A percentile compares a stretch with the other conserved stretches of the same genome.
phyloP scores from a whole-genome alignment of 805 yeast species.

The Komagataella kurtzmanii region DNA sequence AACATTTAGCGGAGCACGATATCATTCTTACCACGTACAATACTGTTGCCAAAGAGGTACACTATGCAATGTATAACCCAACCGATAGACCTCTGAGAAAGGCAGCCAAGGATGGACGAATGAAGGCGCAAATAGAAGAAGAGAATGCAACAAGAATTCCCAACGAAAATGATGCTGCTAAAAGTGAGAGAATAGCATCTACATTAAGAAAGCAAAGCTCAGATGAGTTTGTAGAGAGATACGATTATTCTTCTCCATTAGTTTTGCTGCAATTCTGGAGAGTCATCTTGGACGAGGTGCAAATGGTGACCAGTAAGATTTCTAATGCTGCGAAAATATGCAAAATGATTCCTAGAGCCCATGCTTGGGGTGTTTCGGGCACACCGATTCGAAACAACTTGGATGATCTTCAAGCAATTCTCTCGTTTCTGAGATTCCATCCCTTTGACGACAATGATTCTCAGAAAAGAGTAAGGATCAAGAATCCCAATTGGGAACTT shows the following conservation, averaged over 20 bases:
- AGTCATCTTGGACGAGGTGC: constrained; percentile 86
- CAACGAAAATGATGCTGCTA: neutral
- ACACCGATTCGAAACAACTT: constrained; percentile 69
- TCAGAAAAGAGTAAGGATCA: constrained; percentile 3
- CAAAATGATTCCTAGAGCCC: constrained; percentile 64
- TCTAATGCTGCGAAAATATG: constrained; percentile 76
- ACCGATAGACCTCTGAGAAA: constrained; percentile 31
- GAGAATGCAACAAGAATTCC: constrained; percentile 1
- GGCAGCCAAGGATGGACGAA: constrained; percentile 16
- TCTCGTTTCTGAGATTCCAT: constrained; percentile 48
- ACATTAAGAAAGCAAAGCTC: neutral
- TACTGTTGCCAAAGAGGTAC: constrained; percentile 60
- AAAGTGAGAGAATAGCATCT: neutral
- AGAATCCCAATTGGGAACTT: constrained; percentile 14
- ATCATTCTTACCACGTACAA: constrained; percentile 71
- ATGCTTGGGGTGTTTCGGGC: constrained; percentile 97
- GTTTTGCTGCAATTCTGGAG: constrained; percentile 81
- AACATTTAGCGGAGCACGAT: constrained; percentile 49
- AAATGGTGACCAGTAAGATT: constrained; percentile 67
- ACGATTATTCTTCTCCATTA: constrained; percentile 69
- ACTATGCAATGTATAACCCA: constrained; percentile 65
- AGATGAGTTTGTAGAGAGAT: constrained; percentile 11
- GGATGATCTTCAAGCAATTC: constrained; percentile 55
- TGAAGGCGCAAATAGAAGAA: neutral
- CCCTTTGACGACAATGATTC: constrained; percentile 40